Evolutionary conservation across 2,329 filamentous ascomycete genomes (phyloP), one percentile per base, ranked within the genome.

Genomic region (Zymoseptoria crescenta): DNA sequence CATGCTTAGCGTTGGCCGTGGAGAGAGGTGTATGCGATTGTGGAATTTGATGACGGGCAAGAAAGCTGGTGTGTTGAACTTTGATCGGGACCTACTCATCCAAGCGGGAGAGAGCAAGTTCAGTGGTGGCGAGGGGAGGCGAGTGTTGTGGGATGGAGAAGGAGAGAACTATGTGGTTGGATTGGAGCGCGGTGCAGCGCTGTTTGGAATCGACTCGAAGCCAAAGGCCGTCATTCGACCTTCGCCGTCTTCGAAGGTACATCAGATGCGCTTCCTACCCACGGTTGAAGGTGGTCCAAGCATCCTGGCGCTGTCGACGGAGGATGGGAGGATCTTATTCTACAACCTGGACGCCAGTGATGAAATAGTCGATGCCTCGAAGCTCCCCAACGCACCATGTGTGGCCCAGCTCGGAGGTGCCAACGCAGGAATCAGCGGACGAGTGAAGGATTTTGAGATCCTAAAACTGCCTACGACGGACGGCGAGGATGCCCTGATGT

Each of bases 31-130:
- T 70, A 95, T 99, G 89, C 81, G 94, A 64, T 75, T 97, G 64
- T 99, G 94, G 94, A 97, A 99, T 70, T 74, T 99, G 64, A 91
- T 97, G 65, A 97, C 93, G 2, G 94, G 92, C 16, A 96, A 93
- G 77, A 96, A 96, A 77, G 92, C 92, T 0, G 91, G 92, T 29
- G 92, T 96, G 56, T 77, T 99, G 67, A 94, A 89, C 72, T 97
- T 97, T 73, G 83, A 83, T 64, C 81, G 83, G 59, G 83, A 87
- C 0, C 81, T 94, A 68, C 78, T 97, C 56, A 79, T 83, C 51
- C 85, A 88, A 66, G 83, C 88, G 9, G 90, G 89, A 52, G 91
- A 96, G 76, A 83, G 86, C 50, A 85, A 84, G 72, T 86, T 87
- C 72, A 84, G 86, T 51, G 87, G 85, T 51, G 92, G 93, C 10